Base-by-base conservation (phyloP, 1,284 basidiomycete genomes). In the Cryptococcus jaspeensis region DNA sequence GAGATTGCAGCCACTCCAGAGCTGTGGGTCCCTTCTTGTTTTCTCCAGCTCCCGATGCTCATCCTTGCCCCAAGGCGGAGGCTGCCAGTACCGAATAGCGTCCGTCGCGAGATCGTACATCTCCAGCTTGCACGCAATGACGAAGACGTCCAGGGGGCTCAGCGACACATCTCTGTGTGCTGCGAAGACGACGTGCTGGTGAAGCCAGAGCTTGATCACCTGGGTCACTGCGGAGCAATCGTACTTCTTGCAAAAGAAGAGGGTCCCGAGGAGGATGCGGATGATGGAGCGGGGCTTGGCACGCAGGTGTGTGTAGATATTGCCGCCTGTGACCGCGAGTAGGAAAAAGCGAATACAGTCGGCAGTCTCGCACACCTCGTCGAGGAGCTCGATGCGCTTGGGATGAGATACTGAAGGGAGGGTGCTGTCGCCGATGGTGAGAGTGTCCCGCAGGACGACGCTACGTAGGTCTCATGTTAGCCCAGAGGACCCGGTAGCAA, bases 351-450 rank as follows among this genome's bases (percentile, higher is more conserved):
- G 49, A 22, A 56, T 20, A 35, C 28, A 23, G n/a, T 16, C 18
- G 22, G 51, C 38, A 11, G 25, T 59, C 47, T 22, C 50, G 53
- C 9, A 59, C 39, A 32, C 50, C 36, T 25, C 45, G 50, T 36
- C 37, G 22, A 16, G n/a, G 23, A 39, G n/a, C 44, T 18, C 63
- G 67, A 49, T 25, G 22, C 13, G 15, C 13, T 36, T 25, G n/a
- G n/a, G 22, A 23, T 12, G 25, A 9, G 25, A 12, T n/a, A 36
- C 5, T 20, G 38, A 38, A 13, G 25, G 23, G 42, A 25, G 35
- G 22, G 51, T 32, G 39, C 16, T 22, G 32, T 48, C n/a, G n/a
- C n/a, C 25, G 32, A 48, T 48, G n/a, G 32, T 25, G 5, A 48
- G 6, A 18, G 46, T 35, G 25, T 48, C 46, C 6, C 46, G 8